Conservation (phyloP, 2,329 filamentous ascomycete genomes). For the Cytospora chrysosperma region DNA sequence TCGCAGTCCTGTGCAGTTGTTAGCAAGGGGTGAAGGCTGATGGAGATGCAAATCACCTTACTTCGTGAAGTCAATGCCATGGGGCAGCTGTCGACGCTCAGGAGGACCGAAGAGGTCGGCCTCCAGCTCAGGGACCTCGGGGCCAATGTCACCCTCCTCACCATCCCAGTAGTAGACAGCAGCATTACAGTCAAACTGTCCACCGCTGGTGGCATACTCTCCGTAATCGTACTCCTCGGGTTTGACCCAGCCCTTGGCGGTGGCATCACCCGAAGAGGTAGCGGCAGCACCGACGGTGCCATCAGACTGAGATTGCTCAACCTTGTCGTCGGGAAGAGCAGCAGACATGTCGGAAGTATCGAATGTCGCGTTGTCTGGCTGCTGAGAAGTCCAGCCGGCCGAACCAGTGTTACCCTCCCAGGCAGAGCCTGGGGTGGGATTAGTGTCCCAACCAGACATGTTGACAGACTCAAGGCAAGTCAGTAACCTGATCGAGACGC, state of each 20-base stretch:
- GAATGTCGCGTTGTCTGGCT: background rate
- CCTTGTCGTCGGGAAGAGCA: conserved; percentile 33
- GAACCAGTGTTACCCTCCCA: background rate
- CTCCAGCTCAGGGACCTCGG: conserved; percentile 69
- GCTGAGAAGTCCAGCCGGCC: background rate
- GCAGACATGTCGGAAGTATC: conserved; percentile 31
- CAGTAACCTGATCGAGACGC: background rate
- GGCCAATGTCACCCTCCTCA: conserved; percentile 83
- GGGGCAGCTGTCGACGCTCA: conserved; percentile 45
- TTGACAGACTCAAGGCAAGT: conserved; percentile 8
- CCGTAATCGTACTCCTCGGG: conserved; percentile 50
- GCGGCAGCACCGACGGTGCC: background rate
- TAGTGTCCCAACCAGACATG: conserved; percentile 29
- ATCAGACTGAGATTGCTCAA: background rate
- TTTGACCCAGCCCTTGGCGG: conserved; percentile 45
- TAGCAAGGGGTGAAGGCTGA: conserved; percentile 3
- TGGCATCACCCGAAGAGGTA: conserved; percentile 8
- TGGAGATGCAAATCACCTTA: conserved; percentile 39
- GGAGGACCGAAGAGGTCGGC: conserved; percentile 67
- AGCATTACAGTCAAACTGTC: conserved; percentile 54
- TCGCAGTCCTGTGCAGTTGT: conserved; percentile 45
- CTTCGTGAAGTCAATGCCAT: conserved; percentile 64
- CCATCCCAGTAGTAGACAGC: conserved; percentile 79
- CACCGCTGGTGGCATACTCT: conserved; percentile 28
- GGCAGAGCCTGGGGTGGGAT: background rate